A percentile compares a stretch with the other conserved stretches of the same genome.
These are phyloP conservation scores for Myrica gale DNA, from an alignment of 306 rosid genomes.

Conservation along the genomic window DNA sequence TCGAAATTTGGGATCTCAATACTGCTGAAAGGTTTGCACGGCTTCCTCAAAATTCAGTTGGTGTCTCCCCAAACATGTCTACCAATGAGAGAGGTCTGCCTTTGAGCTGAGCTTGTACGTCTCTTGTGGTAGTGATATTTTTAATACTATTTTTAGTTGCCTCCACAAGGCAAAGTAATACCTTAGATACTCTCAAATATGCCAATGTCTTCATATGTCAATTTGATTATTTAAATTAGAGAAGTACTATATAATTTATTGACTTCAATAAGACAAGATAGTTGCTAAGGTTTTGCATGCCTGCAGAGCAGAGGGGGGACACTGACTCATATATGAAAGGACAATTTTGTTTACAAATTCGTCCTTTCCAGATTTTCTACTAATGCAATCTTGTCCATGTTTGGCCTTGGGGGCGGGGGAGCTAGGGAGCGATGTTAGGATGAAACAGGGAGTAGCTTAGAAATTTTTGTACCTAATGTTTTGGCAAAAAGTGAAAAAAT, in stretches of 20 bases:
- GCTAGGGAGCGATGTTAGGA: background rate
- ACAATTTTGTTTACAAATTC: background rate
- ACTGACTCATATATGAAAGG: background rate
- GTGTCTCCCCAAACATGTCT: conserved; percentile 40
- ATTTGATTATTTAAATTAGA: background rate
- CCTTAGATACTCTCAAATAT: background rate
- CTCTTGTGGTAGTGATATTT: conserved; percentile 14
- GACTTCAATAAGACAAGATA: background rate
- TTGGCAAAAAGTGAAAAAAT: background rate
- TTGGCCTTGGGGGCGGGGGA: background rate
- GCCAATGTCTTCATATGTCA: background rate
- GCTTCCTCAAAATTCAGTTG: conserved; percentile 46
- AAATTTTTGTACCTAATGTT: background rate
- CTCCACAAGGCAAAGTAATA: background rate
- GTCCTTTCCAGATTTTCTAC: background rate
- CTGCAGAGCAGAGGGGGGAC: background rate
- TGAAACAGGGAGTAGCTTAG: background rate
- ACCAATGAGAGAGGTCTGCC: conserved; percentile 55
- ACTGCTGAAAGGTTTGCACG: conserved; percentile 56
- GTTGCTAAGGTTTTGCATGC: background rate
- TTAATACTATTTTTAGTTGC: conserved; percentile 8
- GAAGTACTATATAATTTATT: background rate
- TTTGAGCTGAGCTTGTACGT: conserved; percentile 14
- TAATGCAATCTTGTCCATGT: background rate
- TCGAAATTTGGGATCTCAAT: conserved; percentile 92